Conservation (phyloP, 495 filamentous ascomycete species). For the Xylaria acuta region DNA sequence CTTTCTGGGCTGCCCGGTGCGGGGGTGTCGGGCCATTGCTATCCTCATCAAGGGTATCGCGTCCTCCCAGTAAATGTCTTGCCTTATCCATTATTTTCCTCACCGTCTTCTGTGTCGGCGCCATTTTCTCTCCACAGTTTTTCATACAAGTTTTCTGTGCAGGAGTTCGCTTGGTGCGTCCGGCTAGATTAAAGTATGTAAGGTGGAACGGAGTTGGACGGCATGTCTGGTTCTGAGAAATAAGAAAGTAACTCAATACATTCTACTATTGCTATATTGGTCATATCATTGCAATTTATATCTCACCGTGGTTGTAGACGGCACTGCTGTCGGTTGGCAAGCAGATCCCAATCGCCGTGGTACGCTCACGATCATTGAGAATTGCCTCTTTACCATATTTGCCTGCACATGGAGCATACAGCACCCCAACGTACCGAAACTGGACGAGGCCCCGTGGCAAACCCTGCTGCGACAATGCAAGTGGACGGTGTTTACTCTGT, state of each 20-base stretch:
- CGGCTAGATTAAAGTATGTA: not conserved
- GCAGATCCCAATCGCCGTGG: slow-evolving; percentile 15
- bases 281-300: too few species aligned
- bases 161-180: not conserved
- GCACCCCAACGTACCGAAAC: slow-evolving; percentile 36
- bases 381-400: slow-evolving; percentile 37
- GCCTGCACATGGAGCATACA: slow-evolving; percentile 44
- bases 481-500: slow-evolving; percentile 25
- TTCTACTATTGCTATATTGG: not conserved
- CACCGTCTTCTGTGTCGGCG: too few species aligned
- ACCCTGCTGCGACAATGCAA: slow-evolving; percentile 10
- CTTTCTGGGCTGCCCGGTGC: slow-evolving; percentile 11
- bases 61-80: not conserved
- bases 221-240: not conserved
- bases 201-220: too few species aligned
- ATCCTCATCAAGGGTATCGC: not conserved
- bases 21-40: not conserved
- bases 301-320: not conserved
- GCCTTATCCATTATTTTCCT: not conserved
- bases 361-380: slow-evolving; percentile 23
- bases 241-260: not conserved
- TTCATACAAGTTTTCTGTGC: not conserved
- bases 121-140: not conserved
- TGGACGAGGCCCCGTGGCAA: not conserved
- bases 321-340: slow-evolving; percentile 1